Evolutionary conservation across 2,329 filamentous ascomycete genomes (phyloP).

Genomic region (Lojkania enalia): DNA sequence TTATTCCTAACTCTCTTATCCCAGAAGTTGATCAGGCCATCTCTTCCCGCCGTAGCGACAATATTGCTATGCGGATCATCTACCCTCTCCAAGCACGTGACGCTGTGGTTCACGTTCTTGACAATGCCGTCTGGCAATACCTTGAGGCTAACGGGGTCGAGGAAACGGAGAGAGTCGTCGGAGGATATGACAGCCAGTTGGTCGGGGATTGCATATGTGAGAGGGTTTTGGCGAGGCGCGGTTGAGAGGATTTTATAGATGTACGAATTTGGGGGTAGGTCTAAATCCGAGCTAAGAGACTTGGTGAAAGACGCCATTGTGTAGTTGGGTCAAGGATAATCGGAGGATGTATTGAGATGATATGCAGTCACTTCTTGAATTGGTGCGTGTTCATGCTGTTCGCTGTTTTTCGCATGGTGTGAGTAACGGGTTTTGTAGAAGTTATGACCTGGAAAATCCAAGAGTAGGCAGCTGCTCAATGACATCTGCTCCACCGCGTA

Average conservation of each 20-base stretch:
- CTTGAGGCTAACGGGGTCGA: constrained; percentile 63
- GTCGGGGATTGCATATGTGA: constrained; percentile 34
- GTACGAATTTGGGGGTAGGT: constrained; percentile 41
- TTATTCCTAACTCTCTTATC: constrained; percentile 62
- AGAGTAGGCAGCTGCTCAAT: too few relatives aligned
- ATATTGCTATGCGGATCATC: constrained; percentile 55
- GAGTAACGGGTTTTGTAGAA: too few relatives aligned
- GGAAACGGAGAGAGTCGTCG: constrained; percentile 68
- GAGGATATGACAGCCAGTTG: constrained; percentile 67
- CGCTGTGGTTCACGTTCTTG: constrained; percentile 61
- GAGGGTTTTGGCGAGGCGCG: constrained; percentile 33
- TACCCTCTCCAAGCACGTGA: constrained; percentile 64
- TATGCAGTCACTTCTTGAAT: too few relatives aligned
- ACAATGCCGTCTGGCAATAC: constrained; percentile 55
- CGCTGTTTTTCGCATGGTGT: too few relatives aligned
- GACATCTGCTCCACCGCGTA: too few relatives aligned
- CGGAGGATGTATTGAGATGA: too few relatives aligned
- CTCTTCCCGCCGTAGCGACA: constrained; percentile 71
- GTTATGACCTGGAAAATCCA: too few relatives aligned
- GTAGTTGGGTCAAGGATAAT: too few relatives aligned
- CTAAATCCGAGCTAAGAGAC: constrained; percentile 23
- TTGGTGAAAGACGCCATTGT: constrained; percentile 27
- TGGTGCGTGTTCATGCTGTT: too few relatives aligned
- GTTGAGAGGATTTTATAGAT: constrained; percentile 45
- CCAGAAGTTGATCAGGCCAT: constrained; percentile 69